Conservation (phyloP, 1,284 basidiomycete species). For the Heterobasidion parviporum region DNA sequence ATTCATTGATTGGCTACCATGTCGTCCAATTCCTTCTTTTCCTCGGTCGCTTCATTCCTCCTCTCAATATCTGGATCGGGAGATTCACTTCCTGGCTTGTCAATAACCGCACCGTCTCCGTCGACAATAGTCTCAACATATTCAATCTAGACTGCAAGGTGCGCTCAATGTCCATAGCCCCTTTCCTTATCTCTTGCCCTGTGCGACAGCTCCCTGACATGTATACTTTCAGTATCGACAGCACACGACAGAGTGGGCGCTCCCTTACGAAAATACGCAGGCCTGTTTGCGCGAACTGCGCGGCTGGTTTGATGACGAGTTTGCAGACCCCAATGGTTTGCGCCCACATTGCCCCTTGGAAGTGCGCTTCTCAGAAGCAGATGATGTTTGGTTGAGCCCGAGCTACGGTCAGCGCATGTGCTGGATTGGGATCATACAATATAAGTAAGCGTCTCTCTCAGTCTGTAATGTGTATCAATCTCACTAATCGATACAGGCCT, state of each 20-base stretch:
- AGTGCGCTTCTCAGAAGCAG: constrained; percentile 81
- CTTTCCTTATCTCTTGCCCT: neutral
- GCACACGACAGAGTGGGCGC: constrained; percentile 90
- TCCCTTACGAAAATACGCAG: constrained; percentile 62
- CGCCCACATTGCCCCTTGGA: constrained; percentile 92
- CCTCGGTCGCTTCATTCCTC: constrained; percentile 49
- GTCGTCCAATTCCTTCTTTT: constrained; percentile 77
- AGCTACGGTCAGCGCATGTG: constrained; percentile 74
- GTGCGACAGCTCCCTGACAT: constrained; percentile 10
- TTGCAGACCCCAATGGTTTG: constrained; percentile 60
- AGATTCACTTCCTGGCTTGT: constrained; percentile 57
- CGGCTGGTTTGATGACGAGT: constrained; percentile 69
- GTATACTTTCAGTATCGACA: constrained; percentile 60
- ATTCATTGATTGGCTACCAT: constrained; percentile 65
- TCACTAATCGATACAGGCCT: constrained; percentile 45
- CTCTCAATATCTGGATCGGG: constrained; percentile 46
- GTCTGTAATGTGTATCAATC: neutral
- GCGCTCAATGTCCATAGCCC: constrained; percentile 19
- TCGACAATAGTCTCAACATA: constrained; percentile 72
- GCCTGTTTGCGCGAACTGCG: constrained; percentile 70
- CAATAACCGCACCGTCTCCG: constrained; percentile 34
- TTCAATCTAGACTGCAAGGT: constrained; percentile 84
- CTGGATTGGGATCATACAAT: constrained; percentile 96
- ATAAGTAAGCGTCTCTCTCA: constrained; percentile 53
- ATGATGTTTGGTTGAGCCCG: constrained; percentile 94